Evolutionary conservation across 331 rosid species (phyloP).

Genomic region (Saraca asoca): DNA sequence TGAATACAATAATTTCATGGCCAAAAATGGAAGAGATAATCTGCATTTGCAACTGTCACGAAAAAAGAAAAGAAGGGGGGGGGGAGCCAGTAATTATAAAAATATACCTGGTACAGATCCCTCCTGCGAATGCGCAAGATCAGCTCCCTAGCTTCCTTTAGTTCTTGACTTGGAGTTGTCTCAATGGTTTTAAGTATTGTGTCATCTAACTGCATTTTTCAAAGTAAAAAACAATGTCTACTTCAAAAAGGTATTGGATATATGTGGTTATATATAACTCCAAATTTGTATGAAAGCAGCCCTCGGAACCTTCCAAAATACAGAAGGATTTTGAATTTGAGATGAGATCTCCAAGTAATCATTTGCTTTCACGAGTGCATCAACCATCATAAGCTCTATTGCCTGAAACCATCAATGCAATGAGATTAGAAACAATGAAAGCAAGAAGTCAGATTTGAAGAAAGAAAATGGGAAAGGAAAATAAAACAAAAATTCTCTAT

Average conservation of each 20-base stretch:
- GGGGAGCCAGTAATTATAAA: not conserved
- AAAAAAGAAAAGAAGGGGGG: conserved; percentile 2
- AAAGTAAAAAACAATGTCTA: conserved; percentile 22
- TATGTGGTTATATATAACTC: conserved; percentile 6
- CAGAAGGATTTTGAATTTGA: conserved; percentile 62
- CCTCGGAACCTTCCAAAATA: conserved; percentile 84
- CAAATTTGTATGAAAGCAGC: conserved; percentile 25
- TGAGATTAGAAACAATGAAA: conserved; percentile 32
- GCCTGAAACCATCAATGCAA: conserved; percentile 60
- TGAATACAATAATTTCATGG: conserved; percentile 1
- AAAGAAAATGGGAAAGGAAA: not conserved
- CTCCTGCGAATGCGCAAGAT: conserved; percentile 84
- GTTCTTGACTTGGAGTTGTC: conserved; percentile 62
- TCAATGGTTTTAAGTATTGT: conserved; percentile 78
- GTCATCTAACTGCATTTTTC: conserved; percentile 83
- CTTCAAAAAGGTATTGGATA: not conserved
- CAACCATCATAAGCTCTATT: conserved; percentile 88
- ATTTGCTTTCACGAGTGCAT: conserved; percentile 79
- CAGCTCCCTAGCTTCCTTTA: conserved; percentile 82
- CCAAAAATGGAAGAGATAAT: not conserved
- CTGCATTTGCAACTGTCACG: conserved; percentile 8
- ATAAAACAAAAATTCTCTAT: conserved; percentile 6
- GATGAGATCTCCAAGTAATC: conserved; percentile 66
- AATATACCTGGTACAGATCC: conserved; percentile 74
- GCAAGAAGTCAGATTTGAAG: not conserved